A percentile compares a stretch with the other conserved stretches of the same genome.
Evolutionary conservation across 768 basidiomycete species (phyloP).

Genomic region (Amanita rimosa): DNA sequence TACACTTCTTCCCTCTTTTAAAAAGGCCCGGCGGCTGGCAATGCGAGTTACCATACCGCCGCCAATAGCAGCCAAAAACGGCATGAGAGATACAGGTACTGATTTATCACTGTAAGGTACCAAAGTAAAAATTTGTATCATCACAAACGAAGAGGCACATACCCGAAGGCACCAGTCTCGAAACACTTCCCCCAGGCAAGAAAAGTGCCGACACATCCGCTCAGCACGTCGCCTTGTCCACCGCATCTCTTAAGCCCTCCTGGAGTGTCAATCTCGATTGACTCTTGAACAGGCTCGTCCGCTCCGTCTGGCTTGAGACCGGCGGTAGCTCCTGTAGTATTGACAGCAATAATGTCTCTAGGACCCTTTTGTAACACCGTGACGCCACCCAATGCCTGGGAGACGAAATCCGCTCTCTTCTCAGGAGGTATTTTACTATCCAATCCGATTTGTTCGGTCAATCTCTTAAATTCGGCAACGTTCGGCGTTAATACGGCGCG

Average conservation of each 20-base stretch:
- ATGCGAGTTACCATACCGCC: slow-evolving; percentile 86
- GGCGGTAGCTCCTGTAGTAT: slow-evolving; percentile 48
- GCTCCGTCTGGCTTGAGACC: slow-evolving; percentile 28
- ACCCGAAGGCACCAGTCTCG: slow-evolving; percentile 79
- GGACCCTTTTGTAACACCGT: slow-evolving; percentile 86
- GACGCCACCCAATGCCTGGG: slow-evolving; percentile 70
- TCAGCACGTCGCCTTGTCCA: slow-evolving; percentile 92
- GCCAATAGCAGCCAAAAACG: slow-evolving; percentile 75
- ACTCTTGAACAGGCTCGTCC: slow-evolving; percentile 42
- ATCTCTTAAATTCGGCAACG: slow-evolving; percentile 80
- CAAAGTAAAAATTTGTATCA: neutral
- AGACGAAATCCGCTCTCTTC: slow-evolving; percentile 60
- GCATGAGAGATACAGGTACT: slow-evolving; percentile 54
- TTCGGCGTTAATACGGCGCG: slow-evolving; percentile 91
- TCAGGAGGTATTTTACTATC: slow-evolving; percentile 37
- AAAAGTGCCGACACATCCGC: slow-evolving; percentile 79
- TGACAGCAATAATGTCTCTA: slow-evolving; percentile 71
- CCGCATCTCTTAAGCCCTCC: slow-evolving; percentile 92
- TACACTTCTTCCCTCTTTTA: slow-evolving; percentile 65
- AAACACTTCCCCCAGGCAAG: slow-evolving; percentile 95
- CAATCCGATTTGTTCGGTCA: slow-evolving; percentile 66
- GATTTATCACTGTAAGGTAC: slow-evolving; percentile 34
- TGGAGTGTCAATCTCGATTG: slow-evolving; percentile 50
- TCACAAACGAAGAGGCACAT: slow-evolving; percentile 12
- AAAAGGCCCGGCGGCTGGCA: slow-evolving; percentile 67